A percentile compares a stretch with the other conserved stretches of the same genome.
Conservation (phyloP, 2,329 filamentous ascomycete genomes). For the Penicillium sp. region DNA sequence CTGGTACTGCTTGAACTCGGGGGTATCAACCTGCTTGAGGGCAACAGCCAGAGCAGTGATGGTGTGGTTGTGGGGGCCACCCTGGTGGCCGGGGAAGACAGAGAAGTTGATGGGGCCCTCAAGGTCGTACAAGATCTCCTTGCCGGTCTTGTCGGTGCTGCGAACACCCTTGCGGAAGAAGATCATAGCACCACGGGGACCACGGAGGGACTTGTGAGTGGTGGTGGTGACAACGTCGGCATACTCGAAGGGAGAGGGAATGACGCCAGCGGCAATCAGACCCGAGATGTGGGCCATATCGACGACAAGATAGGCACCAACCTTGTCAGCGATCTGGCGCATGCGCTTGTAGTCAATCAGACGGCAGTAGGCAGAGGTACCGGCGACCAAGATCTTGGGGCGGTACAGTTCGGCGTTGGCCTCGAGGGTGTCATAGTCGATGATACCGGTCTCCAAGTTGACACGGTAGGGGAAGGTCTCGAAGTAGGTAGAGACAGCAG, state of each 20-base stretch:
- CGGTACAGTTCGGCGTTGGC: slow-evolving; percentile 85
- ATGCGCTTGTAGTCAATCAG: slow-evolving; percentile 94
- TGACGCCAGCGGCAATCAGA: slow-evolving; percentile 85
- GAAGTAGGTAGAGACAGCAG: slow-evolving; percentile 98
- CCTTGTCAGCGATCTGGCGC: slow-evolving; percentile 86
- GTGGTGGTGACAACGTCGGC: slow-evolving; percentile 97
- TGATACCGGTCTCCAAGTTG: slow-evolving; percentile 85
- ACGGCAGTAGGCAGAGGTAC: slow-evolving; percentile 93
- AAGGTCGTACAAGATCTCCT: slow-evolving; percentile 84
- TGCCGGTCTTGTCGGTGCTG: slow-evolving; percentile 82
- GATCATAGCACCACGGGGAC: slow-evolving; percentile 94
- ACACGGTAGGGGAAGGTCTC: slow-evolving; percentile 95
- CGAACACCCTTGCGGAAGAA: slow-evolving; percentile 95
- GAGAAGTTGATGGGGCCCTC: slow-evolving; percentile 93
- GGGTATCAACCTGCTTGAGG: slow-evolving; percentile 85
- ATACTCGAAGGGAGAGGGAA: slow-evolving; percentile 84
- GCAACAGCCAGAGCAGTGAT: slow-evolving; percentile 95
- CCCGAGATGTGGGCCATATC: slow-evolving; percentile 99
- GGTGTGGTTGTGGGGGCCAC: slow-evolving; percentile 98
- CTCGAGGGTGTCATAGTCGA: slow-evolving; percentile 92
- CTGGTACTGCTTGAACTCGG: slow-evolving; percentile 93
- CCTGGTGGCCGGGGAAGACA: slow-evolving; percentile 97
- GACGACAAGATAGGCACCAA: slow-evolving; percentile 87
- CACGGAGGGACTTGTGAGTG: slow-evolving; percentile 95
- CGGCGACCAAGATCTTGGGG: slow-evolving; percentile 93